These are phyloP conservation scores for Nidularia sp. DNA, from an alignment of 768 basidiomycete species.

Conservation along the genomic window DNA sequence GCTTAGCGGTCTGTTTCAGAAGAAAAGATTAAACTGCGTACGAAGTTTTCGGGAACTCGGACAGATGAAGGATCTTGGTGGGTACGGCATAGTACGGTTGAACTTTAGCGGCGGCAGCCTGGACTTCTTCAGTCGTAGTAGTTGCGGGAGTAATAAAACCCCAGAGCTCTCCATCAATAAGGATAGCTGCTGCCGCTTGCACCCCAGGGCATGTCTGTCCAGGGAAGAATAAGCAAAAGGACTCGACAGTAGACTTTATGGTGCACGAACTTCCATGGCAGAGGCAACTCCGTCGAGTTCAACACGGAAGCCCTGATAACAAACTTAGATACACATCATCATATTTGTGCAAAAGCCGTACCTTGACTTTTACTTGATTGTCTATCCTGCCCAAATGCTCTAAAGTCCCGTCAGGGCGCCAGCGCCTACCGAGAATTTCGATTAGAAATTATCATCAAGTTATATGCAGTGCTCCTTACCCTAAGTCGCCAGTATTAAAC, in stretches of 20 bases:
- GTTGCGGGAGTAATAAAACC: slow-evolving; percentile 45
- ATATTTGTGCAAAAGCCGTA: too few relatives aligned
- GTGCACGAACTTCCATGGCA: slow-evolving; percentile 46
- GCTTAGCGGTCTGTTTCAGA: slow-evolving; percentile 2
- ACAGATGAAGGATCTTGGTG: slow-evolving; percentile 35
- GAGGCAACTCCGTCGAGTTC: slow-evolving; percentile 60
- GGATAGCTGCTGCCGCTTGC: slow-evolving; percentile 42
- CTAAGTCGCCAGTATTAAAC: slow-evolving; percentile 65
- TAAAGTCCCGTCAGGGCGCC: slow-evolving; percentile 47
- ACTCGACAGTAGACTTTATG: too few relatives aligned
- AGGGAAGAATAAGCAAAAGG: too few relatives aligned
- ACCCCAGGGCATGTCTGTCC: slow-evolving; percentile 37
- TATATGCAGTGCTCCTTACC: slow-evolving; percentile 16
- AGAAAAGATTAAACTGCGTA: slow-evolving; percentile 18
- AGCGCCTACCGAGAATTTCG: slow-evolving; percentile 27
- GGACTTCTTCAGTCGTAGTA: slow-evolving; percentile 32
- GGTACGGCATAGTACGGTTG: slow-evolving; percentile 63
- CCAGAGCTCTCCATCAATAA: slow-evolving; percentile 51
- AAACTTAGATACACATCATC: too few relatives aligned
- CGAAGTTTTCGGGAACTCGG: slow-evolving; percentile 49
- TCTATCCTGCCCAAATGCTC: slow-evolving; percentile 59
- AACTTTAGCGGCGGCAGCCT: slow-evolving; percentile 39
- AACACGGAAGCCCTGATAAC: slow-evolving; percentile 59
- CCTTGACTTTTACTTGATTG: slow-evolving; percentile 64
- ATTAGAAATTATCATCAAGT: background rate